phyloP scores from a whole-genome alignment of 1,139 yeast species.

The Kluyveromyces marxianus region DNA sequence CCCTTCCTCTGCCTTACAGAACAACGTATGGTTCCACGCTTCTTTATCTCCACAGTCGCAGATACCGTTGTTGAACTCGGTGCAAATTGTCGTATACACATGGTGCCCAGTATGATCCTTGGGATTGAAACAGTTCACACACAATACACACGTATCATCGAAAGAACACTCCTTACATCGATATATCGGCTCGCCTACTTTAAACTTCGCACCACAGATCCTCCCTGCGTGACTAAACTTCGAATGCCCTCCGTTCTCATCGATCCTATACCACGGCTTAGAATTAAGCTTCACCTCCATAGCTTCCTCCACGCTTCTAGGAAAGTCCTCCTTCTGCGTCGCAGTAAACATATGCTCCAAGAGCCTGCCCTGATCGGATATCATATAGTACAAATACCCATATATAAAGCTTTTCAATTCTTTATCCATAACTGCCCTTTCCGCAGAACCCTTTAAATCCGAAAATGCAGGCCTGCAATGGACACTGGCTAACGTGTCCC shows the following conservation, averaged over 20 bases:
- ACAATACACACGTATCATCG: conserved; percentile 69
- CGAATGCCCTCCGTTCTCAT: conserved; percentile 12
- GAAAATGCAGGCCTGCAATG: conserved; percentile 18
- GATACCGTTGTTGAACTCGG: conserved; percentile 47
- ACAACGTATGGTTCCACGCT: conserved; percentile 45
- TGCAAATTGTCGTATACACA: conserved; percentile 46
- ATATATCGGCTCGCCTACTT: conserved; percentile 55
- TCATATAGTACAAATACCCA: conserved; percentile 20
- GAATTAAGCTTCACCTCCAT: conserved; percentile 10
- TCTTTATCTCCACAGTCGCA: conserved; percentile 68
- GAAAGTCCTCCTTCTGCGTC: conserved; percentile 13
- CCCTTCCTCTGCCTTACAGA: conserved; percentile 35
- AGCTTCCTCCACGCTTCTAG: conserved; percentile 16
- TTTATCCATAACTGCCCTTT: conserved; percentile 25
- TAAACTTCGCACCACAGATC: conserved; percentile 58
- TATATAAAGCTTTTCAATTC: conserved; percentile 20
- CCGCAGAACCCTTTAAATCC: conserved; percentile 22
- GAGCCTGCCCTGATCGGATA: conserved; percentile 20
- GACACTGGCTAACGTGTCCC: conserved; percentile 16
- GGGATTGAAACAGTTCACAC: conserved; percentile 61
- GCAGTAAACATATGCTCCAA: conserved; percentile 17
- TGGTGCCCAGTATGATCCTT: conserved; percentile 60
- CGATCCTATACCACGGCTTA: conserved; percentile 18
- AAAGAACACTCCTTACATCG: conserved; percentile 62
- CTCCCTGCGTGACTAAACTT: conserved; percentile 38